These are phyloP conservation scores for Nakazawaea siamensis DNA, from an alignment of 805 yeast genomes.

Conservation along the genomic window DNA sequence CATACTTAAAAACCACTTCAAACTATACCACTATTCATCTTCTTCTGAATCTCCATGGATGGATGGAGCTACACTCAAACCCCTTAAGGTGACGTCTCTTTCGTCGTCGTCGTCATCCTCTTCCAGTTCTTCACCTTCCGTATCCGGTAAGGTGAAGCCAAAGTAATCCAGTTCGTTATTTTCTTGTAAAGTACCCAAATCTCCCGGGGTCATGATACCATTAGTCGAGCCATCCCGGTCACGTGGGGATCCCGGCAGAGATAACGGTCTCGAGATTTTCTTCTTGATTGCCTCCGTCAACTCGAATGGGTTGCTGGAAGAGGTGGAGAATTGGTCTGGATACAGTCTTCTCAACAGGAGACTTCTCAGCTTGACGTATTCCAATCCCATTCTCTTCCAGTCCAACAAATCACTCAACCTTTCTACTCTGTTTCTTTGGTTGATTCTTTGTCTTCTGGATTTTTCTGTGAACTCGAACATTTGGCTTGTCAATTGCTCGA, in stretches of 20 bases:
- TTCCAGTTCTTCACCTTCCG: slow-evolving; percentile 21
- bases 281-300: slow-evolving; percentile 27
- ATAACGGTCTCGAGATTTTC: slow-evolving; percentile 83
- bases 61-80: slow-evolving; percentile 28
- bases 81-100: slow-evolving; percentile 18
- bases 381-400: slow-evolving; percentile 98
- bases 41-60: slow-evolving; percentile 16
- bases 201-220: slow-evolving; percentile 87
- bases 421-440: slow-evolving; percentile 96
- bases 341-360: slow-evolving; percentile 89
- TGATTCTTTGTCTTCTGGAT: slow-evolving; percentile 93
- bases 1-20: too few relatives aligned
- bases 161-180: slow-evolving; percentile 75
- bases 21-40: too few relatives aligned
- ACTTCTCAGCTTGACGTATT: slow-evolving; percentile 90
- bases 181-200: slow-evolving; percentile 92
- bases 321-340: slow-evolving; percentile 65
- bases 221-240: slow-evolving; percentile 49
- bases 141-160: slow-evolving; percentile 32
- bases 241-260: slow-evolving; percentile 97
- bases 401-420: slow-evolving; percentile 86
- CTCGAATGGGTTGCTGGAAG: slow-evolving; percentile 28
- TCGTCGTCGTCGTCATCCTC: slow-evolving; percentile 38
- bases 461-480: slow-evolving; percentile 86
- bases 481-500: slow-evolving; percentile 79